phyloP scores from a whole-genome alignment of 805 yeast species.

The Pichia nakasei region DNA sequence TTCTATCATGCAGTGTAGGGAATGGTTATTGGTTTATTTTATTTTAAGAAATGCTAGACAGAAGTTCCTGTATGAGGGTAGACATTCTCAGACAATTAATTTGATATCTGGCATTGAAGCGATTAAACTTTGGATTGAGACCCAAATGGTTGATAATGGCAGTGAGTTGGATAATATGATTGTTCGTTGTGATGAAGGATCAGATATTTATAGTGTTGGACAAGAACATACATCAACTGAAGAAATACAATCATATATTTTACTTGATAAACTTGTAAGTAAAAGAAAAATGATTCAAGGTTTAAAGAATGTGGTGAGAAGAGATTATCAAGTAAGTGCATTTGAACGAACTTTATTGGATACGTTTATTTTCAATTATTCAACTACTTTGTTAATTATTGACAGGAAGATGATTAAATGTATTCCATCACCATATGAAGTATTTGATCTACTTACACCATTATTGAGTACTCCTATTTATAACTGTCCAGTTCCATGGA shows the following conservation, averaged over 20 bases:
- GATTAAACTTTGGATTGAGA: constrained; percentile 23
- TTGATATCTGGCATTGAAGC: constrained; percentile 30
- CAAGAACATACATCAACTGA: background rate
- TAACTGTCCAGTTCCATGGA: constrained; percentile 27
- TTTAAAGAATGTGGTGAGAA: background rate
- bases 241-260: constrained; percentile 1
- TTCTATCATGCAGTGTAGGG: constrained; percentile 25
- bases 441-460: constrained; percentile 26
- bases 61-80: constrained; percentile 24
- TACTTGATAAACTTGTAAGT: constrained; percentile 4
- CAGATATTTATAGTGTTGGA: background rate
- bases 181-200: background rate
- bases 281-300: background rate
- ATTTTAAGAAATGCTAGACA: constrained; percentile 33
- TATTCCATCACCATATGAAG: constrained; percentile 35
- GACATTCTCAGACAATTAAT: constrained; percentile 27
- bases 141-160: constrained; percentile 3
- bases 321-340: constrained; percentile 1
- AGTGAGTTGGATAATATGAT: no score
- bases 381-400: constrained; percentile 29
- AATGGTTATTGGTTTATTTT: constrained; percentile 34
- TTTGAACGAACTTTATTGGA: constrained; percentile 33
- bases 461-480: constrained; percentile 28
- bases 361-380: constrained; percentile 37
- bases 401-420: constrained; percentile 21